Conservation (phyloP, 1,139 yeast genomes). For the Candida pseudoviswanathii region DNA sequence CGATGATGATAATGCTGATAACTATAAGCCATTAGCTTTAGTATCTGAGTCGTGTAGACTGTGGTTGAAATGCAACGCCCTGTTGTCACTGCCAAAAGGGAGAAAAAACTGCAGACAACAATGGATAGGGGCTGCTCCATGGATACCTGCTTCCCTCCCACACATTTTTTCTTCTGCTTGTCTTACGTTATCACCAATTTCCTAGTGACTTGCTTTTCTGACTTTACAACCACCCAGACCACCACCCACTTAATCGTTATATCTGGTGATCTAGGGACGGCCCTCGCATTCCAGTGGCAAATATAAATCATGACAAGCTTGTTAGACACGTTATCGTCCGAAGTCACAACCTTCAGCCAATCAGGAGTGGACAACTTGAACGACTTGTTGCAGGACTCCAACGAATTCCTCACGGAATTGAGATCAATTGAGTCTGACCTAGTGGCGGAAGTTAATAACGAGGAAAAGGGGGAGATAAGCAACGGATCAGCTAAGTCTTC, state of each 20-base stretch:
- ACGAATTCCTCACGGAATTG: conserved; percentile 28
- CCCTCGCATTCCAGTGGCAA: not conserved
- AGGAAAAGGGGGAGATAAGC: conserved; percentile 11
- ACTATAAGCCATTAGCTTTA: no score
- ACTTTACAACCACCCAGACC: not conserved
- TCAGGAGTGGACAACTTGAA: conserved; percentile 27
- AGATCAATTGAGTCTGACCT: conserved; percentile 31
- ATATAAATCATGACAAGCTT: conserved; percentile 20
- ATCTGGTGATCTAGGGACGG: not conserved
- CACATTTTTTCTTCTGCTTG: not conserved
- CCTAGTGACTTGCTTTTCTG: not conserved
- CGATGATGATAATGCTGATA: no score
- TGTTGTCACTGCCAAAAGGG: not conserved
- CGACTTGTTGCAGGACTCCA: conserved; percentile 26
- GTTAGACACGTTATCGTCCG: conserved; percentile 31
- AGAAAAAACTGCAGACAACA: not conserved
- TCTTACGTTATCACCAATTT: conserved; percentile 1
- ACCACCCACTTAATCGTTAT: no score
- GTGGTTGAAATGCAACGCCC: not conserved
- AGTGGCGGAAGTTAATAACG: conserved; percentile 17
- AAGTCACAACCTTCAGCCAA: conserved; percentile 25
- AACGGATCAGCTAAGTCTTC: not conserved
- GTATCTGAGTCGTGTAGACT: not conserved
- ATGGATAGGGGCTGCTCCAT: not conserved
- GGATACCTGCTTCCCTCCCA: not conserved